Base-by-base conservation (phyloP, 2,329 filamentous ascomycete genomes). In the Cryphonectria carpinicola region DNA sequence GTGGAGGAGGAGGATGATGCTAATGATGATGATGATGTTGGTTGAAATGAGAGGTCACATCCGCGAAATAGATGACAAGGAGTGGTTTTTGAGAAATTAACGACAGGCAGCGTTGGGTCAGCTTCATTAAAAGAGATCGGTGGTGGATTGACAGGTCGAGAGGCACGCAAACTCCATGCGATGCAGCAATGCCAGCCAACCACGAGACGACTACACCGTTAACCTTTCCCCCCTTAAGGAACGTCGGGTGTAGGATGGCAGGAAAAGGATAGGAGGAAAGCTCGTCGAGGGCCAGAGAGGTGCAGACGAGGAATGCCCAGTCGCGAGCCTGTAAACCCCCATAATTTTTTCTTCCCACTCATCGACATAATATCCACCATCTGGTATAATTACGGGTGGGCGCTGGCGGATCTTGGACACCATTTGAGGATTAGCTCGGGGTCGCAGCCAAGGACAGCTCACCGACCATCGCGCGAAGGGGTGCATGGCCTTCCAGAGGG, bases 21-120 rank as follows among this genome's bases (percentile, higher is more conserved):
- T 73, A 74, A 72, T 71, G 74, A 72, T 65, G 72, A 6, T 32
- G 69, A 73, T 71, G 72, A 63, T 14, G 63, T 49, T 46, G 68
- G 54, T 65, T 49, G 39, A 65, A 71, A 72, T 65, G 71, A 72
- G 66, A 39, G 35, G 71, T 72, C 19, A 72, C 75, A 65, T 77
- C 68, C 46, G 66, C 52, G 43, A 74, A 41, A 60, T 70, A 64
- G 71, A 68, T 63, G 66, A 56, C 62, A 71, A 56, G 65, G 65
- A 65, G 49, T 67, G 60, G 66, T 46, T 66, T 43, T 65, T 43
- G 66, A 65, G 65, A 68, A 35, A 72, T 72, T 71, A 67, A 46
- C 28, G 63, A 67, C 58, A 67, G 71, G 71, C 69, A 49, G 69
- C 58, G 56, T 56, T 63, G 58, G 58, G 65, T 39, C 61, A 64